Evolutionary conservation across 331 rosid genomes (phyloP), one percentile per base, ranked within the genome.

Genomic region (Arachis monticola): DNA sequence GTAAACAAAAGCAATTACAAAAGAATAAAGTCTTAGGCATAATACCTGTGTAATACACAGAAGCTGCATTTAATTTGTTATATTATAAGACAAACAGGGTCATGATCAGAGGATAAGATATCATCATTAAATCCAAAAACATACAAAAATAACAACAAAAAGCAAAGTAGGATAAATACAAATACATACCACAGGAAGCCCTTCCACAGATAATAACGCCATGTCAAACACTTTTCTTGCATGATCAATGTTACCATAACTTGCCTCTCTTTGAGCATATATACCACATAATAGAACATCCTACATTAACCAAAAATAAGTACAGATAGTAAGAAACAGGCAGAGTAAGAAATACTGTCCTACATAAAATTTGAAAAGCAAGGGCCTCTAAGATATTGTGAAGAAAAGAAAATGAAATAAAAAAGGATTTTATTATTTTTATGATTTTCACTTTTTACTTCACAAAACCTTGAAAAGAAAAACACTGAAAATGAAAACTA

Each of bases 151-250:
- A 50, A 48, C 17, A 11, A 48, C 46, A 11, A 35, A 9, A 62
- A 38, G 52, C 31, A 51, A 63, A 64, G 55, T 3, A 62, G 42
- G 30, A n/a, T 7, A 53, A 63, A 64, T 10, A 64, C 40, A 72
- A 72, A 58, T 53, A 35, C 81, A 82, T 87, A 94, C 99, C 97
- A 75, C 56, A 55, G 96, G 86, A 69, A 90, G 92, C 79, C 91
- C 91, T 73, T 92, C 99, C 44, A 83, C 74, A 45, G 94, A 88
- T 78, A 84, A 80, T 83, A 92, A 80, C 35, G 99, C 95, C 99
- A 92, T 92, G 85, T 92, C 97, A 87, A 94, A 92, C 67, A 94
- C 89, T 80, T 85, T 92, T 67, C 99, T 91, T 70, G 99, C 95
- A 71, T 87, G 90, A 80, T 86, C 95, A 60, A 88, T 75, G 76